These are phyloP conservation scores for Dichotomocladium elegans DNA, from an alignment of 371 early-diverging fungal species.

Conservation along the genomic window DNA sequence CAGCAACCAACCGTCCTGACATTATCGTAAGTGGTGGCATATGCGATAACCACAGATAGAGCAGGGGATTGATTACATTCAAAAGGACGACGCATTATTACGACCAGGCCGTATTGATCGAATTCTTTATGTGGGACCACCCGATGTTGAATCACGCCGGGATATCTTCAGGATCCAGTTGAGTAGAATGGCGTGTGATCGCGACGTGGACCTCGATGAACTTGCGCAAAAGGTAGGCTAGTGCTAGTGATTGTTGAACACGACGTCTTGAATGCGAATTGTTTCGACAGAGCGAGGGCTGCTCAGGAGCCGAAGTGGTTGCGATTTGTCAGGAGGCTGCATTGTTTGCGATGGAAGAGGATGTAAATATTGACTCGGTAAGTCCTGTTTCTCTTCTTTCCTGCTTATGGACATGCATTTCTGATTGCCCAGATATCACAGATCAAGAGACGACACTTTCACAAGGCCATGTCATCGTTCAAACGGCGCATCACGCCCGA, in stretches of 20 bases:
- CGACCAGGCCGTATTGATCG: conserved; percentile 97
- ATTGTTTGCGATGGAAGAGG: conserved; percentile 86
- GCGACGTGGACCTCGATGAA: conserved; percentile 57
- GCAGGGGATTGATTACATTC: background rate
- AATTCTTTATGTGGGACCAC: conserved; percentile 91
- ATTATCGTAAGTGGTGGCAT: conserved; percentile 63
- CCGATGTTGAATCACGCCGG: conserved; percentile 72
- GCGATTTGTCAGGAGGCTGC: conserved; percentile 94
- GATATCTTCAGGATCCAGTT: conserved; percentile 82
- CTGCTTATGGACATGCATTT: background rate
- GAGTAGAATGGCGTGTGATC: conserved; percentile 58
- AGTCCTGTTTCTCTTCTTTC: conserved; percentile 3
- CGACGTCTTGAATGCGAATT: no score
- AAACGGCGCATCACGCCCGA: conserved; percentile 84
- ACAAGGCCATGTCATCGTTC: conserved; percentile 52
- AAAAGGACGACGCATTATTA: conserved; percentile 86
- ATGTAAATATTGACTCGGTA: conserved; percentile 59
- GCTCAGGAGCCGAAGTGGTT: conserved; percentile 94
- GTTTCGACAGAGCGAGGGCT: conserved; percentile 76
- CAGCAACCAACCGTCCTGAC: conserved; percentile 99
- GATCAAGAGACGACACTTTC: conserved; percentile 72
- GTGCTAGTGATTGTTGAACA: no score
- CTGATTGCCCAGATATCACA: conserved; percentile 8
- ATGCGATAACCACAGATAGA: background rate
- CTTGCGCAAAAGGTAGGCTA: conserved; percentile 57